Evolutionary conservation across 1,284 basidiomycete genomes (phyloP), one percentile per base, ranked within the genome.

Genomic region (Sporisorium scitamineum): DNA sequence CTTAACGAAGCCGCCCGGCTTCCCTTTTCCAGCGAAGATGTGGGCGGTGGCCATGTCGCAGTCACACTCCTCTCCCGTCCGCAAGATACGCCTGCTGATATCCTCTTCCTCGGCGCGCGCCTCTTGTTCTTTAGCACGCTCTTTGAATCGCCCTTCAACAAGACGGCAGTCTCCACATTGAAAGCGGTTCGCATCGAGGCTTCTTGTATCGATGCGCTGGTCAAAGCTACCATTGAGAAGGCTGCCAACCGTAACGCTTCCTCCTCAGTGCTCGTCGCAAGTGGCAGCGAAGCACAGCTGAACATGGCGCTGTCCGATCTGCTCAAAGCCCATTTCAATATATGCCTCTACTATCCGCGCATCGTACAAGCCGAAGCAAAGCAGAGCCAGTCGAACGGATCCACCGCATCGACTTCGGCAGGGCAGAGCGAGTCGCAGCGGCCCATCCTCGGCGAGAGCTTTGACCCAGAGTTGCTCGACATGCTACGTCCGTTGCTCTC

Each of bases 121-220:
- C 70, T 83, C 5, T 53, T 81, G 22, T 83, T 83, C 77, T 83
- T 77, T 70, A 60, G 63, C 59, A 83, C 81, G n/a, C 69, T 83
- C 7, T 83, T 81, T 60, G 78, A 81, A 42, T 68, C 76, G 32
- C 64, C 71, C 1, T 79, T 81, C 59, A 79, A 77, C 65, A 75
- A 71, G 44, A 66, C 61, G 13, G 81, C 74, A 2, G 81, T 83
- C 7, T 64, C 75, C 34, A 44, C 52, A 2, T 51, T 74, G 26
- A 56, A 65, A n/a, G 61, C 63, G n/a, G 61, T 81, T 0, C 45
- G 53, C 10, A 62, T 65, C 39, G 63, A 70, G 32, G 70, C 75
- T 18, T 24, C 22, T 6, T 77, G 67, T 50, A 59, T 60, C 37
- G 57, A 70, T 34, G 63, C 66, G 10, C 55, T 77, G 18, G 44